Evolutionary conservation across 177 flowering plant genomes (phyloP), one percentile per base, ranked within the genome.

Genomic region (Tripterygium wilfordii): DNA sequence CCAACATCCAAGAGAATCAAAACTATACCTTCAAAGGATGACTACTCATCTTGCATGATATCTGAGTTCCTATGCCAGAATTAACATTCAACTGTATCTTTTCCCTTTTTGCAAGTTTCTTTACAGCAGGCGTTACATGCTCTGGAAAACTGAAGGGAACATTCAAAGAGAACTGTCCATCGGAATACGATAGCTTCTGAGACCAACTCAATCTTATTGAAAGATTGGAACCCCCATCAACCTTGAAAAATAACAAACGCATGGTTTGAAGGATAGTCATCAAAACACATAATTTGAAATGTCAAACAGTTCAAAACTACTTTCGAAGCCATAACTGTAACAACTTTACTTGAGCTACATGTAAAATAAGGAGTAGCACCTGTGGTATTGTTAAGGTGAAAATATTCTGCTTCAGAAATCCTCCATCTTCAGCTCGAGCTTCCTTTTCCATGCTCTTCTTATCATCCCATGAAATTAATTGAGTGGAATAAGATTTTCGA

Each of bases 121-220:
- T 85, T 36, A 67, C 80, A 36, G 71, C 63, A 13, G 95, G 85
- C 59, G 45, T 71, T 4, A 90, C 89, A 62, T 65, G 80, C 15
- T 70, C 77, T 1, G 95, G 96, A 63, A 94, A 90, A 53, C 54
- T 71, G 66, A 90, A 94, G 4, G 97, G 99, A 18, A 94, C 53
- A 36, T 37, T 61, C 42, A 94, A 52, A 19, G 75, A 54, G 64
- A 77, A 80, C 45, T 73, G 64, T n/a, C 82, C 80, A 36, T 67
- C 64, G 16, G 42, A 35, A 51, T 57, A 81, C 22, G 51, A 19
- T 55, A 90, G 36, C 54, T 83, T 84, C 64, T 87, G 99, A 47
- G 82, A 75, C 97, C 99, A 94, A 32, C 72, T 68, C 24, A 71
- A 62, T 64, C 64, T 85, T 14, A 90, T 48, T 30, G 88, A 83